These are phyloP conservation scores for Cryptococcus jaspeensis DNA, from an alignment of 1,284 basidiomycete genomes.

Conservation along the genomic window DNA sequence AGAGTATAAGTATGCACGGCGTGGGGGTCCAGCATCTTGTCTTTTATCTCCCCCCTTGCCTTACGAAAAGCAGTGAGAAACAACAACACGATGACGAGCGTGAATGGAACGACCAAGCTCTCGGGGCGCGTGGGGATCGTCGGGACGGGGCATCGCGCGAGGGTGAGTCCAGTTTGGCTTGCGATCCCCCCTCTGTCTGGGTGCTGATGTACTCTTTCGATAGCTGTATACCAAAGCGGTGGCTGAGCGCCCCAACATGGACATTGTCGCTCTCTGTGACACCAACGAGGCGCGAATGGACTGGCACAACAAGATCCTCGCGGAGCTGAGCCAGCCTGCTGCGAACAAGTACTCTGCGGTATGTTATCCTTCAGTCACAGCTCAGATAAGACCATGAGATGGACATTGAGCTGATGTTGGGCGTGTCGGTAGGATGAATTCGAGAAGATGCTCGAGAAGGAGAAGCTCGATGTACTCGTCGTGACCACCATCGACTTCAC, in stretches of 20 bases:
- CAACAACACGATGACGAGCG: not conserved
- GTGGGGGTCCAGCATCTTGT: not conserved
- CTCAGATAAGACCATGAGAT: not conserved
- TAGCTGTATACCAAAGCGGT: constrained; percentile 40
- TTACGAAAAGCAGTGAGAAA: too few species aligned
- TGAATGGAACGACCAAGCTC: constrained; percentile 19
- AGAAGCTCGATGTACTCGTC: constrained; percentile 57
- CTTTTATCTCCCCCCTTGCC: too few species aligned
- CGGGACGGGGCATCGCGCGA: constrained; percentile 43
- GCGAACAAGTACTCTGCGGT: constrained; percentile 32
- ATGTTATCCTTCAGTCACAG: constrained; percentile 5
- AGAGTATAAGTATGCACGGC: not conserved
- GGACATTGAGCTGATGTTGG: constrained; percentile 3
- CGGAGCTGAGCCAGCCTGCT: constrained; percentile 48
- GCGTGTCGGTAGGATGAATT: constrained; percentile 48
- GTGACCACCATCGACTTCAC: constrained; percentile 59
- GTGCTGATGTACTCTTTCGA: not conserved
- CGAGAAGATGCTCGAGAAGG: constrained; percentile 56
- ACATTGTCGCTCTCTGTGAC: constrained; percentile 58
- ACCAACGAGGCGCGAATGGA: constrained; percentile 56
- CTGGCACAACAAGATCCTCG: constrained; percentile 56
- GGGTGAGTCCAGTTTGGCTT: constrained; percentile 25
- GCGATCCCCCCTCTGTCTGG: not conserved
- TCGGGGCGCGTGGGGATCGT: constrained; percentile 42
- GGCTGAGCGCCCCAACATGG: constrained; percentile 25